Evolutionary conservation across 179 eudicot species (phyloP), one percentile per base, ranked within the genome.

Genomic region (Nepenthes alata): DNA sequence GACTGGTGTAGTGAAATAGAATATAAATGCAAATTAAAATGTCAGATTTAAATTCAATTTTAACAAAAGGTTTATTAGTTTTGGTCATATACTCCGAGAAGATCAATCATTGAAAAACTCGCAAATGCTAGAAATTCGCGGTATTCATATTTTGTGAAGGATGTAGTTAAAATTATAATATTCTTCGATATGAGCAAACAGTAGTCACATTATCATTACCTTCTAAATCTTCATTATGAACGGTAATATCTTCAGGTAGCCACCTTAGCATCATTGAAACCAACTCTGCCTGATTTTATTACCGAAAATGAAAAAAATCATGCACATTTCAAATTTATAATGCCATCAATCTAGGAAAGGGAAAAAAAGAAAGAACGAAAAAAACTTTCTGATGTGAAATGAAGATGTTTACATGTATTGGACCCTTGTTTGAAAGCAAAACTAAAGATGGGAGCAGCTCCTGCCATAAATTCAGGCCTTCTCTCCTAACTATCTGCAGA

Each of bases 201-300:
- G 45, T 41, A 7, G 45, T 41, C 8, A 41, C 6, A 41, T 41
- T 41, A 34, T 6, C 57, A 5, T 72, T 54, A 93, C 98, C 99
- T 90, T 94, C 99, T 62, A 94, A 75, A 70, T 94, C 99, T 74
- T 90, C 99, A 83, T 94, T 94, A 61, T 94, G 99, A 68, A 94
- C 91, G 15, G 95, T 90, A 35, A 94, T 87, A 73, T 94, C 99
- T 85, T 94, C 99, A 49, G 99, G 99, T 59, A 94, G 89, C 99
- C 99, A 94, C 81, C 99, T 80, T 52, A 94, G 86, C 83, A 82
- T 83, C 95, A 94, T 94, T 4, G 87, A 66, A 34, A 94, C 97
- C 83, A 94, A 73, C 80, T 90, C 99, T 47, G 99, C 99, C 97
- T 93, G 75, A 51, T 50, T 37, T 38, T 52, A 67, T 6, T 60